A percentile compares a stretch with the other conserved stretches of the same genome.
These are phyloP conservation scores for Teratosphaeria pseudoeucalypti DNA, from an alignment of 2,329 filamentous ascomycete species.

Conservation along the genomic window DNA sequence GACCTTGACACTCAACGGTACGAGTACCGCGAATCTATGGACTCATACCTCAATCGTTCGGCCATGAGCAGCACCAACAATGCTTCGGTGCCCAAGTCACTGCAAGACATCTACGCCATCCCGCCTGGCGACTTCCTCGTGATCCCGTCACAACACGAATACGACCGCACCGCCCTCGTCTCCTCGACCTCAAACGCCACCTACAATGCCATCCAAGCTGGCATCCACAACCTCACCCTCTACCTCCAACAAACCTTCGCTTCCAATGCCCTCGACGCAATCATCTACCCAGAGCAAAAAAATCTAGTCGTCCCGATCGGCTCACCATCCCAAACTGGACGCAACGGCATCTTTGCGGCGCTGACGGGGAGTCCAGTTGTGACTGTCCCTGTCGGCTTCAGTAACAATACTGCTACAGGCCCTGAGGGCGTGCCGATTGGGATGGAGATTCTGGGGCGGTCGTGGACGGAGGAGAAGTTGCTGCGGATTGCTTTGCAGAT, in stretches of 20 bases:
- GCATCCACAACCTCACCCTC: slow-evolving; percentile 44
- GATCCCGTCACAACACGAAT: slow-evolving; percentile 48
- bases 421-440: slow-evolving; percentile 52
- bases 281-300: slow-evolving; percentile 56
- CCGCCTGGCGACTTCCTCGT: slow-evolving; percentile 44
- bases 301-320: slow-evolving; percentile 52
- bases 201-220: slow-evolving; percentile 37
- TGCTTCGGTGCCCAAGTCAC: slow-evolving; percentile 32
- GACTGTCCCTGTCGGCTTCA: slow-evolving; percentile 46
- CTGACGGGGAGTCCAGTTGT: slow-evolving; percentile 45
- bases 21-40: slow-evolving; percentile 48
- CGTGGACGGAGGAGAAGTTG: slow-evolving; percentile 46
- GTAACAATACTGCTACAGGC: slow-evolving; percentile 37
- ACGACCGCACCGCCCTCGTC: slow-evolving; percentile 40
- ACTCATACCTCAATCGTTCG: slow-evolving; percentile 44
- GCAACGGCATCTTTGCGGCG: slow-evolving; percentile 48
- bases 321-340: slow-evolving; percentile 45
- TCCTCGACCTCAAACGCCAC: slow-evolving; percentile 41
- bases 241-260: slow-evolving; percentile 43
- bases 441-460: slow-evolving; percentile 51
- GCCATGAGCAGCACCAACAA: slow-evolving; percentile 6
- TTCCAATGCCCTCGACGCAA: slow-evolving; percentile 41
- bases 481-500: slow-evolving; percentile 45
- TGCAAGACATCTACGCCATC: background rate
- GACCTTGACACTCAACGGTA: slow-evolving; percentile 50